Conservation (phyloP, 768 basidiomycete genomes). For the Lentinula sp. region DNA sequence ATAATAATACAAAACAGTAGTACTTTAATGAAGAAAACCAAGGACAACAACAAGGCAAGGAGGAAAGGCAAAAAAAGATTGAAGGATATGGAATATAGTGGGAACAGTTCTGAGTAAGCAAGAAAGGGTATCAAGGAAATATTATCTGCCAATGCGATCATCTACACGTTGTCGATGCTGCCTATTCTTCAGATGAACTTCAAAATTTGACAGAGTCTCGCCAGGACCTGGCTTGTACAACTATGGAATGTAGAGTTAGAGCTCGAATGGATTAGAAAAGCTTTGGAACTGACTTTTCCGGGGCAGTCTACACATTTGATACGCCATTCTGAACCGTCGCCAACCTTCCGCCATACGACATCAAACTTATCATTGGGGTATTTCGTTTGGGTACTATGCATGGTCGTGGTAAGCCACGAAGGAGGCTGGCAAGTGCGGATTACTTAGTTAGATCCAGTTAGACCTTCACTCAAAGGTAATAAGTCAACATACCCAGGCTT, state of each 20-base stretch:
- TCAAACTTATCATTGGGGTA: constrained; percentile 85
- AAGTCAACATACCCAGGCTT: constrained; percentile 4
- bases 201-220: constrained; percentile 84
- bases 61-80: neutral
- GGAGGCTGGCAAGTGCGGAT: constrained; percentile 39
- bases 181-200: constrained; percentile 87
- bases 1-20: neutral
- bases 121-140: constrained; percentile 4
- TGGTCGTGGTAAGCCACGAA: constrained; percentile 64
- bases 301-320: constrained; percentile 91
- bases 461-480: neutral
- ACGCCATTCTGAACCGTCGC: constrained; percentile 74
- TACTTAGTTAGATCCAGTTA: neutral
- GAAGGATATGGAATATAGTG: neutral
- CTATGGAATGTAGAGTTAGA: constrained; percentile 26
- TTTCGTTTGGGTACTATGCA: constrained; percentile 58
- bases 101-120: constrained; percentile 17
- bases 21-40: neutral
- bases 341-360: constrained; percentile 57
- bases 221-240: constrained; percentile 88
- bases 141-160: constrained; percentile 34
- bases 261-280: neutral
- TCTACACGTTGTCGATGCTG: constrained; percentile 73
- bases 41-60: neutral
- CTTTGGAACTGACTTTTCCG: constrained; percentile 63